Base-by-base conservation (phyloP, 495 filamentous ascomycete genomes). In the Evansstolkia leycettana region DNA sequence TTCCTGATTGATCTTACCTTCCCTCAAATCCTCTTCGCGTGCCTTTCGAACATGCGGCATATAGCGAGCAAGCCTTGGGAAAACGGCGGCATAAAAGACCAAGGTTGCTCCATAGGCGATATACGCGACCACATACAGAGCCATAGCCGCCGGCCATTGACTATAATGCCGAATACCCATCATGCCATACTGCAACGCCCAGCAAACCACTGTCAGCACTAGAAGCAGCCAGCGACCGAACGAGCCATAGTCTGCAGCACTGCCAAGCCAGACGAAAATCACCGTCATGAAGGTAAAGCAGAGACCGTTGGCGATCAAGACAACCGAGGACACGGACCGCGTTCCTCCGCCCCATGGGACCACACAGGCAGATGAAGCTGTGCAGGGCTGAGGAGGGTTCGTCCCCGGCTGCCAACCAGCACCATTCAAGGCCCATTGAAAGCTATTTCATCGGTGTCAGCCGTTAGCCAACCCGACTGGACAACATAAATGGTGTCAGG, bases 241-340 rank as follows among this genome's bases (percentile, higher is more conserved):
- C 2, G 53, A 61, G 29, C 65, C 65, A 36, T 69, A 67, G 36
- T 70, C 67, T 11, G 67, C 67, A 15, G 65, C 62, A 37, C 58
- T 64, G 0, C 67, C 67, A 0, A 70, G 48, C 47, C 59, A 62
- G 7, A 70, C 47, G 35, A 70, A 70, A 4, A 67, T 60, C 4
- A 68, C 48, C 1, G 65, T 65, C 62, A 69, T 69, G 31, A 69
- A 56, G 5, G 62, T 51, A 40, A 70, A 70, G 32, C 64, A 67
- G 36, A 70, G 55, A 7, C 67, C 65, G 33, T 69, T 68, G 14
- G 65, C 64, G 25, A 70, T 64, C 1, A 70, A 41, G 8, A 69
- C 52, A 12, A 70, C 60, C 1, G 60, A 67, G 13, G 64, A 55
- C 36, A 66, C 55, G 2, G 58, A 61, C 44, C 55, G 47, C 6